Evolutionary conservation across 306 rosid species (phyloP), one percentile per base, ranked within the genome.

Genomic region (Myrica gale): DNA sequence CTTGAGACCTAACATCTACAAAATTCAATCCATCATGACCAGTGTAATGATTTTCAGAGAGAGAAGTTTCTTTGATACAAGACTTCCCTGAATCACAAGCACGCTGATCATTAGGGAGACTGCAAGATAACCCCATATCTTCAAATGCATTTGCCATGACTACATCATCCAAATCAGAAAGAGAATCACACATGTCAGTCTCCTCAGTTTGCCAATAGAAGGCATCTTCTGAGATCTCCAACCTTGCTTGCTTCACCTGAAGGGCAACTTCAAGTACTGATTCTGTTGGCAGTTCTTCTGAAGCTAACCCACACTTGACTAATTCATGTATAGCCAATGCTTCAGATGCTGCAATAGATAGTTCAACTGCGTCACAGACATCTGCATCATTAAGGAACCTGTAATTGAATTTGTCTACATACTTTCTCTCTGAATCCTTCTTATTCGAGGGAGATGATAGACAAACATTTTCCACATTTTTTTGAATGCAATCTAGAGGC

Each of bases 271-370:
- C 98, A 80, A 91, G 92, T 20, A 87, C 81, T 68, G 84, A 84
- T 78, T 82, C 85, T 56, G 84, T 55, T 76, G 74, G 80, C 56
- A 83, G 43, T 80, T 77, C 78, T 76, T 88, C 86, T 41, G 73
- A 69, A 78, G 75, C 75, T 71, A 82, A 69, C 73, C 69, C 91
- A 81, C 46, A 61, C 79, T 84, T 84, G 37, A 80, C 80, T 68
- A 85, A 73, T 74, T 91, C 96, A 76, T 94, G 88, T 81, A 94
- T 88, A 80, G 86, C 93, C 79, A 94, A 50, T 82, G 96, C 97
- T 80, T 94, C 98, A 57, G 98, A 94, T 76, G 98, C 98, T 13
- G 85, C 90, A 76, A 90, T 81, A 66, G 90, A 91, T 52, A 91
- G 91, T 68, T 94, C 90, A 76, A 90, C 86, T 74, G 93, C 92